These are phyloP conservation scores for Arachnomyces sp. DNA, from an alignment of 2,329 filamentous ascomycete genomes.

Conservation along the genomic window DNA sequence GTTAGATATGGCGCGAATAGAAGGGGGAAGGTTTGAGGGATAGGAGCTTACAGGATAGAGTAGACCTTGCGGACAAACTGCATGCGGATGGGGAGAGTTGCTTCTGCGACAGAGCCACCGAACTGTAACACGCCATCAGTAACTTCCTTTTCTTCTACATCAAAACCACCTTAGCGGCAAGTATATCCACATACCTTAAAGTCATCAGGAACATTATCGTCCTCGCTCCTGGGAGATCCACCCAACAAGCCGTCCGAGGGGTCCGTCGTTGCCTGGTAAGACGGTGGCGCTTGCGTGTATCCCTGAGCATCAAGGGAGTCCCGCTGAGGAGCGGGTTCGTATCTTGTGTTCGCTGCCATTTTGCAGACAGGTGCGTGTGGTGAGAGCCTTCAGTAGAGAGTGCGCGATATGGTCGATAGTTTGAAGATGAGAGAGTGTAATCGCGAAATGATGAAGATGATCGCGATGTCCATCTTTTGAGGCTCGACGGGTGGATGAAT, in stretches of 20 bases:
- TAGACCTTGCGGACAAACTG: constrained; percentile 97
- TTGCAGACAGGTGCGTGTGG: constrained; percentile 3
- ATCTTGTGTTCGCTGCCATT: constrained; percentile 74
- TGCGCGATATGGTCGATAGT: too few species aligned
- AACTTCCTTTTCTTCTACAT: constrained; percentile 6
- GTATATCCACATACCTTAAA: constrained; percentile 63
- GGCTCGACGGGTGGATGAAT: too few species aligned
- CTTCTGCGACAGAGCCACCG: constrained; percentile 85
- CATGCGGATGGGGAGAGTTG: constrained; percentile 90
- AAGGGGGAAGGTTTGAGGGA: not conserved
- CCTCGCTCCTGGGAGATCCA: constrained; percentile 57
- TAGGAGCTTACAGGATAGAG: constrained; percentile 62
- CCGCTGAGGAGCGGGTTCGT: constrained; percentile 71
- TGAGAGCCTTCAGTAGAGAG: not conserved
- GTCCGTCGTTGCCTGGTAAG: constrained; percentile 59
- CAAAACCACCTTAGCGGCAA: constrained; percentile 4
- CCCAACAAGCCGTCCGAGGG: constrained; percentile 53
- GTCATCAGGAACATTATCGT: constrained; percentile 91
- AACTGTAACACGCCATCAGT: constrained; percentile 48
- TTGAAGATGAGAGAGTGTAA: too few species aligned
- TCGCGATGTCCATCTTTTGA: too few species aligned
- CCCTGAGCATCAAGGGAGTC: constrained; percentile 69
- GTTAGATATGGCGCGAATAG: not conserved
- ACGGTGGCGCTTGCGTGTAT: constrained; percentile 73
- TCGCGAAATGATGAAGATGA: too few species aligned